A percentile compares a stretch with the other conserved stretches of the same genome.
Evolutionary conservation across 2,329 filamentous ascomycete species (phyloP).

Genomic region (Aspergillus felis): DNA sequence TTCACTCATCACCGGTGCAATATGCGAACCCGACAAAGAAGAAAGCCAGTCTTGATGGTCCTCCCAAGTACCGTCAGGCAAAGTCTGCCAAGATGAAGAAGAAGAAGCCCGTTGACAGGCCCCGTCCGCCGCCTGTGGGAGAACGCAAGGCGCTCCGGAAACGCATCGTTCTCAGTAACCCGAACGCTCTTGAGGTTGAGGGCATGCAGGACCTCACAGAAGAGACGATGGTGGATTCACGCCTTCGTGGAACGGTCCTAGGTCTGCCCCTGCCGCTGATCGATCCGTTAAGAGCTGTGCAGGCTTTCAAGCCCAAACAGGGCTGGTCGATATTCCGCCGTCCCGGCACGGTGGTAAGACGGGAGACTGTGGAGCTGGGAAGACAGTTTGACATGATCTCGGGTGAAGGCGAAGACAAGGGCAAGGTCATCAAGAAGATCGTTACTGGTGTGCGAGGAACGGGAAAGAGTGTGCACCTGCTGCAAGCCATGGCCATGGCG

Average conservation of each 20-base stretch:
- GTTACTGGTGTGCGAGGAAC: constrained; percentile 68
- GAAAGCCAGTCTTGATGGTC: constrained; percentile 33
- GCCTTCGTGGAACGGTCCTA: constrained; percentile 63
- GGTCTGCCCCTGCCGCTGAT: constrained; percentile 66
- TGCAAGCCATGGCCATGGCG: constrained; percentile 79
- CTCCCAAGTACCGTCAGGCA: constrained; percentile 36
- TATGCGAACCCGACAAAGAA: constrained; percentile 47
- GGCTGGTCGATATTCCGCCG: constrained; percentile 81
- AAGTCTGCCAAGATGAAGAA: constrained; percentile 44
- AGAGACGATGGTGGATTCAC: constrained; percentile 52
- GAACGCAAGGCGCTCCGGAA: constrained; percentile 86
- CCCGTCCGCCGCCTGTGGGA: constrained; percentile 63
- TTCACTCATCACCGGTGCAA: constrained; percentile 43
- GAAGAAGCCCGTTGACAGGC: constrained; percentile 38
- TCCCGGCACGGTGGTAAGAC: constrained; percentile 73
- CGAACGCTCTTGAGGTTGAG: constrained; percentile 77
- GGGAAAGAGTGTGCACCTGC: constrained; percentile 81
- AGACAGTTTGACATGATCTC: constrained; percentile 57
- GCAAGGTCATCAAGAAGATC: constrained; percentile 53
- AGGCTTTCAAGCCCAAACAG: constrained; percentile 89
- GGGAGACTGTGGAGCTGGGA: constrained; percentile 72
- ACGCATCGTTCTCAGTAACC: constrained; percentile 87
- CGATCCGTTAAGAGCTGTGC: constrained; percentile 74
- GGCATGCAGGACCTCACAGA: constrained; percentile 61
- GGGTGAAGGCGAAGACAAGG: constrained; percentile 34